These are phyloP conservation scores for Candida yuanshanica DNA, from an alignment of 805 yeast species.

Conservation along the genomic window DNA sequence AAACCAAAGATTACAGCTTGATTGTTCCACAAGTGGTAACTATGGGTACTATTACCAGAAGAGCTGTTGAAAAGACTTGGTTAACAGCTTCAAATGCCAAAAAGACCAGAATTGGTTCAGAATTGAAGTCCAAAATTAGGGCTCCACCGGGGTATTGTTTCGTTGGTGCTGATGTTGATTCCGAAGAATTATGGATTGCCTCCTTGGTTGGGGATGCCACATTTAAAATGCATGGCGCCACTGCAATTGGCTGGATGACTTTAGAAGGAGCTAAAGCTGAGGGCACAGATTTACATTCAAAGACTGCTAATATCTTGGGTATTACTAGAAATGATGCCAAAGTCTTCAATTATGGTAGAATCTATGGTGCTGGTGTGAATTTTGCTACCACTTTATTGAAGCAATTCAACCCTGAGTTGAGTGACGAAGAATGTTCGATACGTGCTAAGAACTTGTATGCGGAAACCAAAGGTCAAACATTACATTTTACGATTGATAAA, in stretches of 20 bases:
- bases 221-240: conserved; percentile 87
- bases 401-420: conserved; percentile 69
- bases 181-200: conserved; percentile 98
- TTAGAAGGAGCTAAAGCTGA: conserved; percentile 89
- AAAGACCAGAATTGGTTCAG: conserved; percentile 81
- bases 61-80: conserved; percentile 98
- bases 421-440: conserved; percentile 58
- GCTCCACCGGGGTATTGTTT: conserved; percentile 89
- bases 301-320: conserved; percentile 85
- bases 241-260: conserved; percentile 99
- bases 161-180: conserved; percentile 98
- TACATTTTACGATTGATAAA: conserved; percentile 20
- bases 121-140: conserved; percentile 74
- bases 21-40: conserved; percentile 80
- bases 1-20: conserved; percentile 31
- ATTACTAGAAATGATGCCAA: conserved; percentile 91
- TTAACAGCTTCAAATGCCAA: conserved; percentile 95
- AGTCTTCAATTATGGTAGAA: conserved; percentile 92
- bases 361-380: conserved; percentile 94
- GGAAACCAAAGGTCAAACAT: conserved; percentile 72
- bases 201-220: conserved; percentile 89
- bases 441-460: conserved; percentile 66
- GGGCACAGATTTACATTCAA: conserved; percentile 93
- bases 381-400: conserved; percentile 82
- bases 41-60: conserved; percentile 95